Evolutionary conservation across 2,329 filamentous ascomycete genomes (phyloP).

Genomic region (Scedosporium dehoogii): DNA sequence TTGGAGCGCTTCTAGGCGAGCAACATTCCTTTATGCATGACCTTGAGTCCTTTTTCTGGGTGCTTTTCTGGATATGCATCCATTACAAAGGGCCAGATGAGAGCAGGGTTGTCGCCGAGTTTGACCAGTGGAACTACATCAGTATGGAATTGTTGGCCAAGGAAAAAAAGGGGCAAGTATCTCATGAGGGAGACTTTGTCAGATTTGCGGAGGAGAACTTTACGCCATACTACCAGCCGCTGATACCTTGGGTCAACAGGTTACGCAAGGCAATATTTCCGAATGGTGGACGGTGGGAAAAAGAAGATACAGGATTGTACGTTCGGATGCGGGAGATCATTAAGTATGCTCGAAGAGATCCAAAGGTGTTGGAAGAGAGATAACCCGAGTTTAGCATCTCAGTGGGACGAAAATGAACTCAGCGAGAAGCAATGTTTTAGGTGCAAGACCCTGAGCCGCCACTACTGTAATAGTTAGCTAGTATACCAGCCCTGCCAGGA

Average conservation of each 20-base stretch:
- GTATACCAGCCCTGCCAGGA: too few relatives aligned
- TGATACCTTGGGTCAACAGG: conserved; percentile 26
- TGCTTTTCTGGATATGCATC: background rate
- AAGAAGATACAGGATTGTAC: conserved; percentile 13
- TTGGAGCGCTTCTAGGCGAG: conserved; percentile 29
- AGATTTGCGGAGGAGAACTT: conserved; percentile 17
- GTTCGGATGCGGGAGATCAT: conserved; percentile 13
- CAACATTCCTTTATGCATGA: conserved; percentile 30
- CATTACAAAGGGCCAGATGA: conserved; percentile 7
- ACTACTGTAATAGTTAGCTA: too few relatives aligned
- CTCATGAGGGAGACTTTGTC: conserved; percentile 20
- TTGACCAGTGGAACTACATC: conserved; percentile 27
- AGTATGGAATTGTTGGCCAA: conserved; percentile 15
- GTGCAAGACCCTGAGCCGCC: too few relatives aligned
- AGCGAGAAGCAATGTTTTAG: too few relatives aligned
- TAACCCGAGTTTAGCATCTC: background rate
- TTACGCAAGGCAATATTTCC: conserved; percentile 25
- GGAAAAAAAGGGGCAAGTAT: conserved; percentile 13
- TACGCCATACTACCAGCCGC: conserved; percentile 24
- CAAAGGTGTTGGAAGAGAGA: conserved; percentile 1
- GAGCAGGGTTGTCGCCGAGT: conserved; percentile 14
- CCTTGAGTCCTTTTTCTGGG: conserved; percentile 13
- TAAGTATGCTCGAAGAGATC: conserved; percentile 10
- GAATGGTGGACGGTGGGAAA: conserved; percentile 16
- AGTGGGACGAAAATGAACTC: conserved; percentile 22